Evolutionary conservation across 768 basidiomycete species (phyloP), one percentile per base, ranked within the genome.

Genomic region (Auriscalpium orientale): DNA sequence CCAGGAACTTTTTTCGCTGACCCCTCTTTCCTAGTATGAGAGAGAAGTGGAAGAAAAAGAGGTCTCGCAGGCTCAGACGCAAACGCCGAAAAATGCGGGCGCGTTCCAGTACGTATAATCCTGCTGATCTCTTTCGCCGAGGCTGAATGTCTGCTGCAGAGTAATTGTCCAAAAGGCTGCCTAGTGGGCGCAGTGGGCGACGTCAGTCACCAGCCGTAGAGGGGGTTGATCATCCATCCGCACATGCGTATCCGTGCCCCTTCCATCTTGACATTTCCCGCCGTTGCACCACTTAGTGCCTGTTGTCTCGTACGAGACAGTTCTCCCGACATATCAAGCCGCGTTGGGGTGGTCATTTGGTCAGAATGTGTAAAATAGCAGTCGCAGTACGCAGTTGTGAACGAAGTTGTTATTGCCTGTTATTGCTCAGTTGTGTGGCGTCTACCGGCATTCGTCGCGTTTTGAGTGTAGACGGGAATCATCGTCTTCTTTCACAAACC

Each of bases 21-120:
- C 28, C 48, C 51, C 12, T 0, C 36, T 18, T 11, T 16, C n/a
- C 13, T 53, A 87, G 82, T 62, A 92, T 91, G 90, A 90, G 90
- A 89, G 90, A 91, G 75, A 92, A 92, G 85, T 92, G 90, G 90
- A 91, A 91, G 84, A 93, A 93, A 78, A 93, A 93, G 81, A 82
- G 90, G 71, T 90, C 90, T 62, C 85, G 90, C 72, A 89, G 91
- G 70, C 91, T 93, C 77, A 81, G 91, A 70, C 87, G 90, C 74
- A 93, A 93, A 70, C 88, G 90, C 80, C 86, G 90, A 87, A 93
- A 93, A 82, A 92, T 92, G 90, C 84, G 90, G 72, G 90, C 90
- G 61, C 90, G 90, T 75, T 92, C 90, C 80, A 92, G 90, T 92
- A 65, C 63, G 90, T 86, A 45, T 35, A 49, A 21, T 43, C 12